Percentiles rank a stretch among this genome's conserved stretches.
phyloP scores from a whole-genome alignment of 2,329 filamentous ascomycete species.

The Venturia asperata region DNA sequence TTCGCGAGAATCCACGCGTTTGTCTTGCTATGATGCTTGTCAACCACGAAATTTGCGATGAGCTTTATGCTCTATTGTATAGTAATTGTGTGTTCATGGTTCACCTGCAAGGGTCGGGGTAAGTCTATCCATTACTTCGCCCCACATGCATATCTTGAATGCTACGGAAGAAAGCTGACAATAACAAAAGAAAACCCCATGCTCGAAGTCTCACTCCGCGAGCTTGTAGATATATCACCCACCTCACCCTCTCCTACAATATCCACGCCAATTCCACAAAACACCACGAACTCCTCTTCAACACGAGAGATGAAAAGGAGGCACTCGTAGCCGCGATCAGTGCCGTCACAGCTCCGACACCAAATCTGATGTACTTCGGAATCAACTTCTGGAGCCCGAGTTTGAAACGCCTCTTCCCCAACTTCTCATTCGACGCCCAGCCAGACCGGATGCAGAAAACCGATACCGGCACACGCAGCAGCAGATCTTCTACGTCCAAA shows the following conservation, averaged over 20 bases:
- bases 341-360: neutral
- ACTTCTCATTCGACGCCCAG: neutral
- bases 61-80: conserved; percentile 9
- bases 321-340: neutral
- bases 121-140: too few species aligned
- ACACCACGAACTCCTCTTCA: neutral
- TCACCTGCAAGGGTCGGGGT: neutral
- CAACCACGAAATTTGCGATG: conserved; percentile 3
- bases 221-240: conserved; percentile 1
- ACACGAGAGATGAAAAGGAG: neutral
- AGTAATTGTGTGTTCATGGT: conserved; percentile 2
- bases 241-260: conserved; percentile 1
- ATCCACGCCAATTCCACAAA: neutral
- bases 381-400: conserved; percentile 2
- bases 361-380: neutral
- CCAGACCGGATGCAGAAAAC: neutral
- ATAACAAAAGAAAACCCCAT: neutral
- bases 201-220: neutral
- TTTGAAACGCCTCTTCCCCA: neutral
- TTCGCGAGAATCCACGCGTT: neutral
- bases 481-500: neutral
- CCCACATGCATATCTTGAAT: neutral
- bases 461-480: neutral
- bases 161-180: neutral
- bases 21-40: neutral